A percentile compares a stretch with the other conserved stretches of the same genome.
phyloP scores from a whole-genome alignment of 257 asterid species.

The Asclepias syriaca region DNA sequence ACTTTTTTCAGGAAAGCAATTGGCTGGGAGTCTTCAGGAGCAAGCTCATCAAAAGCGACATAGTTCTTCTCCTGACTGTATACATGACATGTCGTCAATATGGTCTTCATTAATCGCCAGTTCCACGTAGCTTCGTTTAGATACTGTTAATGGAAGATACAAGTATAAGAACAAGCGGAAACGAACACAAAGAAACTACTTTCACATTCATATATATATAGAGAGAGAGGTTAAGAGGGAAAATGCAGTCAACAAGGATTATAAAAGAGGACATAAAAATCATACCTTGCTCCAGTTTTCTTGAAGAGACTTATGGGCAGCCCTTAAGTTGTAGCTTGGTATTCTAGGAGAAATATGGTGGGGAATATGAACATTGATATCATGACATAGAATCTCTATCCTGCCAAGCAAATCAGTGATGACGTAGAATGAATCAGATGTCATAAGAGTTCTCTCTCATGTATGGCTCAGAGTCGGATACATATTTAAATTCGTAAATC shows the following conservation, averaged over 20 bases:
- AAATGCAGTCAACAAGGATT: not conserved
- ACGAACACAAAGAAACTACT: not conserved
- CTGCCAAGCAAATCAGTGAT: constrained; percentile 34
- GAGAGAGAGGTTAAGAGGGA: not conserved
- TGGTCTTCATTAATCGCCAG: constrained; percentile 96
- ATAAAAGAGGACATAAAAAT: not conserved
- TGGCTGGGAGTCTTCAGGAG: constrained; percentile 72
- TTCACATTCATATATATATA: not conserved
- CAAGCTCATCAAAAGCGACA: constrained; percentile 63
- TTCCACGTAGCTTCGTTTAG: constrained; percentile 94
- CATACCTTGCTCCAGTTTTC: constrained; percentile 90
- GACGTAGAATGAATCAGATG: not conserved
- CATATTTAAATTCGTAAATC: not conserved
- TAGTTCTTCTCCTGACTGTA: constrained; percentile 68
- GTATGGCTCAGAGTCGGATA: not conserved
- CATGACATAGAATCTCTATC: constrained; percentile 88
- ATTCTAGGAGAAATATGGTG: constrained; percentile 90
- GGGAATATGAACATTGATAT: constrained; percentile 93
- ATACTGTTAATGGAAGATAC: constrained; percentile 41
- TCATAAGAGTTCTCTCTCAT: not conserved
- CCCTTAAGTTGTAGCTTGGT: constrained; percentile 84
- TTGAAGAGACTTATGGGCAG: constrained; percentile 83
- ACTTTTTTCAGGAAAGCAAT: constrained; percentile 74
- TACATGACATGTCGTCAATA: constrained; percentile 79
- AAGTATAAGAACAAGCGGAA: not conserved